Percentiles rank a stretch among this genome's conserved stretches.
These are phyloP conservation scores for Urochloa ruziziensis DNA, from an alignment of 176 grass and related monocot species.

Conservation along the genomic window DNA sequence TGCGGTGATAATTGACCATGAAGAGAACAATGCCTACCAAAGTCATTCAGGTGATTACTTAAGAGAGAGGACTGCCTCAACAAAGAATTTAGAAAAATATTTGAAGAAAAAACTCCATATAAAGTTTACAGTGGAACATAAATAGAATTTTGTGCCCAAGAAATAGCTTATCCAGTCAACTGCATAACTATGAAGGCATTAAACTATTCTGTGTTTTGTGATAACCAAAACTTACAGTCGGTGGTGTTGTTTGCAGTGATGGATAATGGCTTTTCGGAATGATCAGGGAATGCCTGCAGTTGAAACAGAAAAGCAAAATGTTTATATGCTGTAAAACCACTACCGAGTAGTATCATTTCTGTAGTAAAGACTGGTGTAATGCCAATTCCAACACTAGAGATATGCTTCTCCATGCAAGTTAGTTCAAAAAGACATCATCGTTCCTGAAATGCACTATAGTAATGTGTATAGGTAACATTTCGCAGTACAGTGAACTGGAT, in stretches of 20 bases:
- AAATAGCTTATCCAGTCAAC: not conserved
- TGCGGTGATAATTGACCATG: not conserved
- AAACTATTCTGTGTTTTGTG: not conserved
- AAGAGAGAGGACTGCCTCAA: not conserved
- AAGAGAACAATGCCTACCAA: not conserved
- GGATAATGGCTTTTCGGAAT: constrained; percentile 84
- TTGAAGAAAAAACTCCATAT: not conserved
- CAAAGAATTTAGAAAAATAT: not conserved
- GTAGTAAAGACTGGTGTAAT: not conserved
- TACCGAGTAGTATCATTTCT: not conserved
- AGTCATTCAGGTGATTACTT: not conserved
- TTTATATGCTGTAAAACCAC: not conserved
- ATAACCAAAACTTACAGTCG: constrained; percentile 53
- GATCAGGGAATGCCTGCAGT: constrained; percentile 66
- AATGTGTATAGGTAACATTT: not conserved
- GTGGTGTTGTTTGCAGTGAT: constrained; percentile 65
- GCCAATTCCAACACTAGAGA: not conserved
- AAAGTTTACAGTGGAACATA: not conserved
- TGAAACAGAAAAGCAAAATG: constrained; percentile 2
- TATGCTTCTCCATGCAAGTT: not conserved
- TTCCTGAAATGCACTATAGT: not conserved
- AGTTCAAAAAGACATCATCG: not conserved
- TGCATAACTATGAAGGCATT: constrained; percentile 4
- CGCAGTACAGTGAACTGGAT: not conserved
- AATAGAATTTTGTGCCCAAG: not conserved